Conservation (phyloP, 768 basidiomycete genomes). For the Mycena belliarum region DNA sequence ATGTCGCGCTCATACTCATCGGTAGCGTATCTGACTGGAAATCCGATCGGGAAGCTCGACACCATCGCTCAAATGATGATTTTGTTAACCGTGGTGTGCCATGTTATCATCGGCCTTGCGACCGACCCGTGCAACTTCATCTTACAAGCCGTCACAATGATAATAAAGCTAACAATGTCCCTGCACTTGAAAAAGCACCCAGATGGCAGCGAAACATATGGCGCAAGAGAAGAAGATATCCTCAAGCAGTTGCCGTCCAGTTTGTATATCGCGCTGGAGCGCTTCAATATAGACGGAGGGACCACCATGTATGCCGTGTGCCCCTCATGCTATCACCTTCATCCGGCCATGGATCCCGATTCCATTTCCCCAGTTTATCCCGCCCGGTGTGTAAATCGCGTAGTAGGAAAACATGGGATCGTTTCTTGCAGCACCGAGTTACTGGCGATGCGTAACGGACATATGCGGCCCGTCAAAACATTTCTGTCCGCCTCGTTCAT, state of each 20-base stretch:
- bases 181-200: not conserved
- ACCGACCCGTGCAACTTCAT: slow-evolving; percentile 17
- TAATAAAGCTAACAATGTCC: slow-evolving; percentile 11
- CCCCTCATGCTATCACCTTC: too few relatives aligned
- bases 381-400: too few relatives aligned
- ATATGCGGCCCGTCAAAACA: slow-evolving; percentile 20
- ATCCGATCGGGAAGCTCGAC: slow-evolving; percentile 10
- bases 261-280: too few relatives aligned
- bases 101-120: slow-evolving; percentile 15
- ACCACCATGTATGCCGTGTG: too few relatives aligned
- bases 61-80: slow-evolving; percentile 7
- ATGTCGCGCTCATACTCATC: too few relatives aligned
- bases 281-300: too few relatives aligned
- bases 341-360: too few relatives aligned
- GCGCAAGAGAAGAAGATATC: not conserved
- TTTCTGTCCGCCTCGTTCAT: slow-evolving; percentile 21
- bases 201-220: not conserved
- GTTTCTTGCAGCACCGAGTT: too few relatives aligned
- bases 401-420: too few relatives aligned
- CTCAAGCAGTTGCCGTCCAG: too few relatives aligned
- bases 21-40: slow-evolving; percentile 11
- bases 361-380: too few relatives aligned
- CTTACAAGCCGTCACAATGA: slow-evolving; percentile 14
- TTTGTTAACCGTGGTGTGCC: slow-evolving; percentile 6
- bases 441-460: too few relatives aligned